Base-by-base conservation (phyloP, 805 yeast species). In the Candida glaebosa region DNA sequence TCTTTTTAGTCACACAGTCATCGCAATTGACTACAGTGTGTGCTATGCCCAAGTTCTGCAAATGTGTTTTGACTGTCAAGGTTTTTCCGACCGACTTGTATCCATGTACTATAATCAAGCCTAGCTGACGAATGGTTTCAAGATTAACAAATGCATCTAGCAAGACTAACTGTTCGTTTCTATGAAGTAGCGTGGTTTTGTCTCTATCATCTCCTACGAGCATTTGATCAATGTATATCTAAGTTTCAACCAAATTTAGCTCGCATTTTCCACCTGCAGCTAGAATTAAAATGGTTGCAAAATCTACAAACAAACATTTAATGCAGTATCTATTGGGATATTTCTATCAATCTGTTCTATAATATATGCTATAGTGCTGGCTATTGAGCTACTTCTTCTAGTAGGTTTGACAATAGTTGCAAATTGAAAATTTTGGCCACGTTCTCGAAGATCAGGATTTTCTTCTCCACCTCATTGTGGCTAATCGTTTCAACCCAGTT, bases 361-460 rank as follows among this genome's bases (percentile, higher is more conserved):
- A n/a, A n/a, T n/a, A n/a, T n/a, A n/a, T n/a, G n/a, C n/a, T n/a
- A n/a, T n/a, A n/a, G n/a, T n/a, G n/a, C n/a, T n/a, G n/a, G n/a
- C n/a, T n/a, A n/a, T 24, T 41, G 38, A 8, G 31, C 22, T 32
- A 33, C 33, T 20, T 55, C 64, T 20, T 65, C 70, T n/a, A 67
- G 48, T 28, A 61, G 46, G 8, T 60, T 71, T 38, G 47, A 50
- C 35, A 88, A 58, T 41, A 88, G 61, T 40, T 75, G 76, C 50
- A 90, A 66, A 30, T 79, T 82, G 56, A 77, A 86, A 40, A 61
- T 73, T 10, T 65, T 63, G 1, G 91, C 78, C 10, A 88, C 81
- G 43, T 77, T 80, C 17, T 65, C 65, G 57, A 75, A 87, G 0
- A 79, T 71, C 5, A 56, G 58, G 3, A 82, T 52, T 39, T 70